Percentiles rank a stretch among this genome's conserved stretches.
These are phyloP conservation scores for Cyanophora paradoxa DNA, from an alignment of 78 protist genomes.

Conservation along the genomic window DNA sequence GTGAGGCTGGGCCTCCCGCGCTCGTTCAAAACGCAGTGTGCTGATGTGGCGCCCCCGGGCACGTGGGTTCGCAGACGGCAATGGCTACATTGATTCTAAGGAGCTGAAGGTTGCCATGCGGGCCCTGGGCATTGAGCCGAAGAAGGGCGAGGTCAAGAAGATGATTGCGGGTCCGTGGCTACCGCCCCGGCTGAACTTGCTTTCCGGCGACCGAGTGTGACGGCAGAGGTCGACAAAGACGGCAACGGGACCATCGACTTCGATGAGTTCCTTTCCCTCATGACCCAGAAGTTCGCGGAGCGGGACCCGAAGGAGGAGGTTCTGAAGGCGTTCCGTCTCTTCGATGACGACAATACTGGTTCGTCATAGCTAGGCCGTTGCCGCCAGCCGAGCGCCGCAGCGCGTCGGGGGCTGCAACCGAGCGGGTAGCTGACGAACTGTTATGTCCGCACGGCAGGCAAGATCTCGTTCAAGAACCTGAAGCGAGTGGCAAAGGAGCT, in stretches of 20 bases:
- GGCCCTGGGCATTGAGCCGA: conserved; percentile 91
- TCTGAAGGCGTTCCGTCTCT: conserved; percentile 80
- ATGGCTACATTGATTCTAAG: conserved; percentile 80
- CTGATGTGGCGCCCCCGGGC: too few species aligned
- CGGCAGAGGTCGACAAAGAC: conserved; percentile 76
- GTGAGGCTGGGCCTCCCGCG: too few species aligned
- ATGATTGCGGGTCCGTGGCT: too few species aligned
- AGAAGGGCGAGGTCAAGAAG: conserved; percentile 76
- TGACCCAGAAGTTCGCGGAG: conserved; percentile 83
- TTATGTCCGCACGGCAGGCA: conserved; percentile 23
- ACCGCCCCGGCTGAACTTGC: too few species aligned
- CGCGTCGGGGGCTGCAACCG: too few species aligned
- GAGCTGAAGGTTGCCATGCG: conserved; percentile 93
- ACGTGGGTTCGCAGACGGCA: too few species aligned
- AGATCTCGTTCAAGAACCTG: conserved; percentile 76
- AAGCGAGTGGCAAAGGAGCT: conserved; percentile 86
- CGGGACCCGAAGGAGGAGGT: conserved; percentile 77
- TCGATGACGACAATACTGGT: conserved; percentile 77
- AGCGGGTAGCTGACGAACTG: too few species aligned
- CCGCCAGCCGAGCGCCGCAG: neutral
- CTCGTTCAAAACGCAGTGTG: too few species aligned
- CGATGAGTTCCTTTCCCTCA: conserved; percentile 75
- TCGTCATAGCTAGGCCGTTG: neutral
- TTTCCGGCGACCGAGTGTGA: too few species aligned
- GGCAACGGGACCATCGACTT: conserved; percentile 77